phyloP scores from a whole-genome alignment of 2,329 filamentous ascomycete genomes.

The Tolypocladium guangdongense region DNA sequence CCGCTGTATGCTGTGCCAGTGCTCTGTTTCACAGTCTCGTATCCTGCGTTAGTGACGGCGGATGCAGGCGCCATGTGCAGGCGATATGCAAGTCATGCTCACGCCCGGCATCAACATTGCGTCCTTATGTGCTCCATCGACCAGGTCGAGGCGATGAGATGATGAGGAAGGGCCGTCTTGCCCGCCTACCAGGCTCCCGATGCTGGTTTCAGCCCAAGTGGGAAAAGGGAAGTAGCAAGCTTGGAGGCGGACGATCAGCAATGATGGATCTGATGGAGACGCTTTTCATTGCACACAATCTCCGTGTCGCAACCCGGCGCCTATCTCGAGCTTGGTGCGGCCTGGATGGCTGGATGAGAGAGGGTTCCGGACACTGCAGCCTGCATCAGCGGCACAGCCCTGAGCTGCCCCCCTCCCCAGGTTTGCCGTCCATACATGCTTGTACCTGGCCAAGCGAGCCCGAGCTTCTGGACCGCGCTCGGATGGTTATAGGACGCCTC shows the following conservation, averaged over 20 bases:
- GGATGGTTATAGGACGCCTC: neutral
- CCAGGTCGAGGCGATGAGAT: neutral
- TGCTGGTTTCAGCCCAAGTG: neutral
- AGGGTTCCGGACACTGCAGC: constrained; percentile 9
- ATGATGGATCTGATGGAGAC: neutral
- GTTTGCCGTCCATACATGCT: neutral
- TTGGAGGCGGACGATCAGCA: neutral
- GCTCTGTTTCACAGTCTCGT: neutral
- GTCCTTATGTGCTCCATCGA: neutral
- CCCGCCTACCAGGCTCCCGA: neutral
- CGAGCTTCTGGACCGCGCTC: neutral
- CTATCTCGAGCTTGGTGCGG: neutral
- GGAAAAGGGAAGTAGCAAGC: neutral
- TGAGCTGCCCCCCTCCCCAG: neutral
- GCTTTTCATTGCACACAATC: neutral
- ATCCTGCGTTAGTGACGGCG: neutral
- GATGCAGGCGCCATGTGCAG: neutral
- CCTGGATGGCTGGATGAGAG: neutral
- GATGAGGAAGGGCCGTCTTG: neutral
- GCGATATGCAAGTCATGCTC: constrained; percentile 3
- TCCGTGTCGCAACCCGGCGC: neutral
- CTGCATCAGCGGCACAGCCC: constrained; percentile 19
- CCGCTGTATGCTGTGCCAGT: neutral
- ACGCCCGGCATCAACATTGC: neutral
- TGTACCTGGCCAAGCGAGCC: neutral